Conservation (phyloP, 495 filamentous ascomycete genomes). For the Aspergillus cavernicola region DNA sequence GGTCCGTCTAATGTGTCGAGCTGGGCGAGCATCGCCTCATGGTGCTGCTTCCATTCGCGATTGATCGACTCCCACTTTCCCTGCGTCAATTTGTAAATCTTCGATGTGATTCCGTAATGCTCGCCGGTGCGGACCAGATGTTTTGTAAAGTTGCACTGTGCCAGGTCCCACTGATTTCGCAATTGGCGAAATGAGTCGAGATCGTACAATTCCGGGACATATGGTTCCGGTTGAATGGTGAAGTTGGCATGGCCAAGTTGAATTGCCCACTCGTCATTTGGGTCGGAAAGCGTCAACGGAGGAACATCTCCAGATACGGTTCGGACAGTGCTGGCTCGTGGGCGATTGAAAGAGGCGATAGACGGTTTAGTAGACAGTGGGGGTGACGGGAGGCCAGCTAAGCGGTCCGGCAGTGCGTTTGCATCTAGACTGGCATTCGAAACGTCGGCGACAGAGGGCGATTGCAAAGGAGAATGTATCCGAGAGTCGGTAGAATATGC, state of each 20-base stretch:
- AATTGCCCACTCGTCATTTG: constrained; percentile 74
- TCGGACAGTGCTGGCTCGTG: constrained; percentile 41
- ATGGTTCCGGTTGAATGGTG: constrained; percentile 79
- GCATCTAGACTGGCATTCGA: constrained; percentile 29
- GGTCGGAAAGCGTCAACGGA: constrained; percentile 57
- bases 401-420: constrained; percentile 39
- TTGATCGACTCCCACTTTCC: constrained; percentile 82
- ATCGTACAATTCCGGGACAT: constrained; percentile 58
- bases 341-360: constrained; percentile 64
- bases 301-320: constrained; percentile 54
- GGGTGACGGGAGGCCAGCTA: constrained; percentile 60
- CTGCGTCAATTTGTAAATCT: constrained; percentile 75
- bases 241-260: constrained; percentile 90
- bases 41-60: constrained; percentile 60
- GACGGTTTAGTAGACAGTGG: constrained; percentile 79
- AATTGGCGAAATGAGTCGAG: constrained; percentile 61
- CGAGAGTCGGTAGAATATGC: constrained; percentile 34
- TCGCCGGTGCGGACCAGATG: constrained; percentile 81
- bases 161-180: constrained; percentile 74
- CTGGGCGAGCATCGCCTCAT: constrained; percentile 57
- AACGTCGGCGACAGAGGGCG: constrained; percentile 61
- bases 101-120: constrained; percentile 80
- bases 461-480: constrained; percentile 75
- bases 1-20: constrained; percentile 32
- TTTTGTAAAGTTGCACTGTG: constrained; percentile 75